These are phyloP conservation scores for Talaromyces albobiverticillius DNA, from an alignment of 2,329 filamentous ascomycete genomes.

Conservation along the genomic window DNA sequence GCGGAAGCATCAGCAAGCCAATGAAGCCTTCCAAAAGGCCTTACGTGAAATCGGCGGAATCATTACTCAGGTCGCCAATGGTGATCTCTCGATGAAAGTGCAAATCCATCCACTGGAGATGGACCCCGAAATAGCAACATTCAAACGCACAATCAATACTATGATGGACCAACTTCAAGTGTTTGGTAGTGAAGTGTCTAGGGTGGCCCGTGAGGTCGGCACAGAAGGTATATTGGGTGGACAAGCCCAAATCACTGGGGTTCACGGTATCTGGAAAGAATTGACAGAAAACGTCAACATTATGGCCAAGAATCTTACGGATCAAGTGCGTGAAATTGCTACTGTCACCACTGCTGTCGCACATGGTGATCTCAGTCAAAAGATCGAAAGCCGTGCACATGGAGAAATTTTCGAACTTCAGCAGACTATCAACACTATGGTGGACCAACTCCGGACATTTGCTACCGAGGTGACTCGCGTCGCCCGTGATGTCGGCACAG, in stretches of 20 bases:
- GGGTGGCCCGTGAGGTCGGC: constrained; percentile 84
- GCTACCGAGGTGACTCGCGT: constrained; percentile 77
- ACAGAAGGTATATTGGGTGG: constrained; percentile 87
- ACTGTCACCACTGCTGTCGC: constrained; percentile 77
- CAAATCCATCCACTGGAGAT: constrained; percentile 88
- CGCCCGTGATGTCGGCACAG: constrained; percentile 74
- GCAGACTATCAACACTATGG: constrained; percentile 82
- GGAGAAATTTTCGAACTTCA: constrained; percentile 75
- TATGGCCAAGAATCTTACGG: constrained; percentile 73
- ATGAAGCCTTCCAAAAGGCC: constrained; percentile 97
- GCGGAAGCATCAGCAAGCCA: constrained; percentile 96
- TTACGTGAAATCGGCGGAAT: constrained; percentile 95
- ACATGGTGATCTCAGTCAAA: constrained; percentile 72
- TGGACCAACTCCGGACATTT: constrained; percentile 75
- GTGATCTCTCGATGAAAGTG: constrained; percentile 89
- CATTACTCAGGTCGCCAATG: constrained; percentile 89
- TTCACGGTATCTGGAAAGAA: constrained; percentile 92
- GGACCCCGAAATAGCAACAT: constrained; percentile 91
- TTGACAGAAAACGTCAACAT: constrained; percentile 80
- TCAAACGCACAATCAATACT: constrained; percentile 92
- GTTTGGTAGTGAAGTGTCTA: constrained; percentile 88
- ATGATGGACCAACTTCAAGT: constrained; percentile 96
- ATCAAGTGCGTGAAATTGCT: constrained; percentile 75
- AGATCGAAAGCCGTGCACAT: constrained; percentile 70
- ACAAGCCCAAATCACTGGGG: constrained; percentile 82